Evolutionary conservation across 805 yeast species (phyloP), one percentile per base, ranked within the genome.

Genomic region (Yamadazyma akitaensis): DNA sequence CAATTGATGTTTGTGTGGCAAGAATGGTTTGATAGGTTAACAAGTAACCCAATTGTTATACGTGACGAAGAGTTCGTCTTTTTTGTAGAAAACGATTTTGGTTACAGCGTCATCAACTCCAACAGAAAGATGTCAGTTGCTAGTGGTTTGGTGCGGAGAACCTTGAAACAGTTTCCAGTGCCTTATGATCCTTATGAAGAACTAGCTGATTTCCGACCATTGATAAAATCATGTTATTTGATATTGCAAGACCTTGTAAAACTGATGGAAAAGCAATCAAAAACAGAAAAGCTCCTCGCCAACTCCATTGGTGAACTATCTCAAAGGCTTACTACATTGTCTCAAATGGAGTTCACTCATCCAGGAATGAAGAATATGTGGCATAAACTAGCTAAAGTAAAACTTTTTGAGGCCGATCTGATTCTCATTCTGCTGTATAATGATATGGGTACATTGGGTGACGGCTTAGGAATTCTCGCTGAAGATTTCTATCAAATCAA

Each of bases 131-230:
- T 78, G 2, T 75, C 79, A 1, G 77, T 80, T 41, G 96, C 97
- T 0, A 82, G 95, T 13, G 99, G 98, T 0, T 63, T 94, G 21
- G 82, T 84, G 51, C 79, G 99, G 43, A 88, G 87, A 63, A 90
- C 98, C 1, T 75, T 94, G 58, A 94, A 94, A 63, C 99, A 94
- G 62, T 76, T 91, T 38, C 84, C 87, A 36, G 88, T 96, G 1
- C 99, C 99, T 0, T 88, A 84, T 57, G 99, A 92, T 65, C 92
- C 88, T 35, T 84, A 82, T 40, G 75, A 78, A 21, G 94, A 85
- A 51, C 74, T 94, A 50, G 90, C 94, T 0, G 85, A 80, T 42
- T 89, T 91, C 63, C 72, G 99, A 51, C 99, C 99, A 1, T 60
- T 85, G 62, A 84, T 91, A 33, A 94, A 94, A 65, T 75, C 84